These are phyloP conservation scores for Curvularia lunata DNA, from an alignment of 2,329 filamentous ascomycete species.

Conservation along the genomic window DNA sequence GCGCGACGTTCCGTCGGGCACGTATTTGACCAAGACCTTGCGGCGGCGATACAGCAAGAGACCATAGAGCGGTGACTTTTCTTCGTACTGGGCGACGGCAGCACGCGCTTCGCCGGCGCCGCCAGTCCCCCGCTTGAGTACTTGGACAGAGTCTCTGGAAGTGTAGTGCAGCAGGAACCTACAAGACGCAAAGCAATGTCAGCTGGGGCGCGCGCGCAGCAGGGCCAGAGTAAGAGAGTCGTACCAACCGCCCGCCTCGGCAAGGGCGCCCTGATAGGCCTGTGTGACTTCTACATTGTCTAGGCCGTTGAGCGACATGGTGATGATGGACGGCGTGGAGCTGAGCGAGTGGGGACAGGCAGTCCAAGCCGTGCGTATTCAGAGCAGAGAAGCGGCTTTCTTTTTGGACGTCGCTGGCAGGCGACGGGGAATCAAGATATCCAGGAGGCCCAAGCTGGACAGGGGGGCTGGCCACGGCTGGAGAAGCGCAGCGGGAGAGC, in stretches of 20 bases:
- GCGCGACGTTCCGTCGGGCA: constrained; percentile 88
- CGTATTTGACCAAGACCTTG: constrained; percentile 90
- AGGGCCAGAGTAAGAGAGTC: constrained; percentile 45
- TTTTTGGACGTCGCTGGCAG: constrained; percentile 9
- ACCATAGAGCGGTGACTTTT: constrained; percentile 87
- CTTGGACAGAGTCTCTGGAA: constrained; percentile 83
- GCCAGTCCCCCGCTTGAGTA: constrained; percentile 77
- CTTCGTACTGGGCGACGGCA: constrained; percentile 77
- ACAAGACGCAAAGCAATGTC: constrained; percentile 22
- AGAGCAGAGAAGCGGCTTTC: constrained; percentile 9
- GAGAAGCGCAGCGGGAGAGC: constrained; percentile 9
- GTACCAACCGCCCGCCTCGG: constrained; percentile 94
- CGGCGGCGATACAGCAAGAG: constrained; percentile 87
- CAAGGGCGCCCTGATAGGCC: constrained; percentile 78
- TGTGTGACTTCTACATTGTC: constrained; percentile 81
- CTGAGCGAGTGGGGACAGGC: constrained; percentile 15
- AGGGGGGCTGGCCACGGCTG: constrained; percentile 7
- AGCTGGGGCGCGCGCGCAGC: constrained; percentile 22
- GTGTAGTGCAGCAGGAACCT: constrained; percentile 96
- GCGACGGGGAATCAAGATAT: constrained; percentile 7
- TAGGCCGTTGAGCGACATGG: constrained; percentile 95
- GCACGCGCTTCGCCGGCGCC: constrained; percentile 85
- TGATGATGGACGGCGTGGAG: constrained; percentile 15
- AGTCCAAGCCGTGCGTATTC: constrained; percentile 19
- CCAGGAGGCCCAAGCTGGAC: constrained; percentile 17